Evolutionary conservation across 129 eudicot genomes (phyloP), one percentile per base, ranked within the genome.

Genomic region (Pulicaria dysenterica): DNA sequence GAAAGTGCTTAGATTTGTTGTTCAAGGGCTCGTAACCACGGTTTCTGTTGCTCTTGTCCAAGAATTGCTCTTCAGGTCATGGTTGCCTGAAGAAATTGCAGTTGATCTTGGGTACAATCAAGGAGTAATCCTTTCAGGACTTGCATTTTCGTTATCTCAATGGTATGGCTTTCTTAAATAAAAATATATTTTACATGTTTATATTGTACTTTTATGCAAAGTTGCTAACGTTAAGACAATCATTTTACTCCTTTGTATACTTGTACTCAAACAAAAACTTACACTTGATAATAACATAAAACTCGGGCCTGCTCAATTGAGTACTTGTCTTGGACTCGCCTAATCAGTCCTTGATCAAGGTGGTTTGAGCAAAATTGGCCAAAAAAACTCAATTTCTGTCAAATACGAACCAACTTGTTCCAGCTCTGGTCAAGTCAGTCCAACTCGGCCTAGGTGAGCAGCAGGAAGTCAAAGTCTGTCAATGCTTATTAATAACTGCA

Each of bases 41-140:
- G 62, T 83, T 63, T 67, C 77, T 34, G 74, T 94, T 75, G 80
- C 95, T 55, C 49, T 79, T 14, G 95, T 87, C 8, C 96, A 93
- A 76, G 98, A 93, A 82, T 72, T 88, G 64, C 83, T 94, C 45
- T 94, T 94, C 70, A 85, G 96, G 75, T 85, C 99, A 71, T 94
- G 98, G 97, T 83, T 90, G 78, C 73, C 85, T 31, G 86, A 87
- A 67, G 98, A 93, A 84, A 82, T 90, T 51, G 89, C 89, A 13
- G 67, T 75, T 72, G 99, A 94, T 78, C 78, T 84, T 75, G 99
- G 96, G 57, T 85, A 79, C 74, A 76, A 84, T 62, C 89, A 66
- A 17, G 99, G 96, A 79, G 65, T 90, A 34, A 70, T 94, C 78
- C 76, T 90, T 42, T 86, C 96, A 43, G 97, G 91, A 77, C 84